Base-by-base conservation (phyloP, 192 early-diverging fungal genomes). In the Entomortierella lignicola region DNA sequence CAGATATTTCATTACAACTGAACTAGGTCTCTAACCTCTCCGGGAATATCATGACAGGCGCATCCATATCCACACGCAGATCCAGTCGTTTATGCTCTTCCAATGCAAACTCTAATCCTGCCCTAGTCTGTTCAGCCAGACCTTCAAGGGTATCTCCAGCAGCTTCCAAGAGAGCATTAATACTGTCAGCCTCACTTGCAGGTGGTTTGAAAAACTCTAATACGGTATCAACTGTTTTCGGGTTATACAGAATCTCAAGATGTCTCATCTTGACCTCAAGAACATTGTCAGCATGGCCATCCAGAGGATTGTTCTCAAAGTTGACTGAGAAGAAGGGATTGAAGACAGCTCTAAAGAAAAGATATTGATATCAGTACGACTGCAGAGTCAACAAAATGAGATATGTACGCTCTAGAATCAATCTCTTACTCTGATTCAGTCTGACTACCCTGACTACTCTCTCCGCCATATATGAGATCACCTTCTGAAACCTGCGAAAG, bases 41-140 rank as follows among this genome's bases (percentile, higher is more conserved):
- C 0, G 96, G 97, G 26, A 99, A 86, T 20, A 98, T 86, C 84
- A 99, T 90, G 50, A 98, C 93, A 2, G 98, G 98, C 5, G 98
- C 98, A 69, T 97, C 95, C 82, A 97, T 90, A 64, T 99, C 97
- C n/a, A 99, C 89, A 48, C 92, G 89, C 12, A 98, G 81, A 82
- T 97, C 95, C 2, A 96, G 69, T 2, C 96, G 95, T 55, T 93
- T 96, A 82, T 98, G 95, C 69, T 94, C 89, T 44, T 91, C 92
- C 58, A 99, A 71, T 4, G 94, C 94, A 82, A 89, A 93, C 62
- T 83, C 85, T 2, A 99, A 75, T 4, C 93, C 94, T 7, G 94
- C 94, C 44, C 92, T 79, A 8, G 98, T 98, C 75, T 98, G 96
- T 18, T 92, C 87, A 23, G 92, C 92, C 31, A 99, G 75, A 15